phyloP scores from a whole-genome alignment of 345 rosid genomes.

The Barbarea vulgaris region DNA sequence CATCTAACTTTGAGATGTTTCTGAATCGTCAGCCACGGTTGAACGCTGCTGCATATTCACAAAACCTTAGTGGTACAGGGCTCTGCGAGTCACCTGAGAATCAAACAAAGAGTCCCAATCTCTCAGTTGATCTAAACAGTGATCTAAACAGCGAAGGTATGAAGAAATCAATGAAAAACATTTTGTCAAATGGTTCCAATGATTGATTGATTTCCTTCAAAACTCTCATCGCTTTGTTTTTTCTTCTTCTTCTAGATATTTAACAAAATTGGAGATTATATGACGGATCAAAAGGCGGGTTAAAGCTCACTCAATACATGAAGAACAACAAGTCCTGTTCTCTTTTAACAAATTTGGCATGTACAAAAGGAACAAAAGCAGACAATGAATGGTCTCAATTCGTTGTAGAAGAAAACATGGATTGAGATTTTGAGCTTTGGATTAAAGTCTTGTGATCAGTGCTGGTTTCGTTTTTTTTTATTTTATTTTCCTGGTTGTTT shows the following conservation, averaged over 20 bases:
- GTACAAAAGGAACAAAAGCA: slow-evolving; percentile 18
- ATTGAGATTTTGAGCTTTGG: slow-evolving; percentile 13
- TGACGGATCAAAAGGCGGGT: slow-evolving; percentile 4
- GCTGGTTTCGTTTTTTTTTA: neutral
- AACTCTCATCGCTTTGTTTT: neutral
- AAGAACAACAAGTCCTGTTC: neutral
- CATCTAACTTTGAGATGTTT: slow-evolving; percentile 60
- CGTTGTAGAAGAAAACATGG: slow-evolving; percentile 22
- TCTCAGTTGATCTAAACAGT: slow-evolving; percentile 62
- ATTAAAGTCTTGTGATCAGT: slow-evolving; percentile 20
- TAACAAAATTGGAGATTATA: slow-evolving; percentile 25
- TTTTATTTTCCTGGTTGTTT: neutral
- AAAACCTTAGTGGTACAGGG: slow-evolving; percentile 37
- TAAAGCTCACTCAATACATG: slow-evolving; percentile 15
- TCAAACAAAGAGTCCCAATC: slow-evolving; percentile 44
- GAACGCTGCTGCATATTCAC: slow-evolving; percentile 54
- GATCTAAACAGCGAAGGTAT: slow-evolving; percentile 68
- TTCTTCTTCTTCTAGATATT: slow-evolving; percentile 21
- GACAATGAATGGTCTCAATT: slow-evolving; percentile 17
- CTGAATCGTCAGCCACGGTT: slow-evolving; percentile 52
- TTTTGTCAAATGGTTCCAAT: neutral
- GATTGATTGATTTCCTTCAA: neutral
- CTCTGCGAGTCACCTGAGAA: slow-evolving; percentile 47
- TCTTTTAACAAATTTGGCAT: neutral
- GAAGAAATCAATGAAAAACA: neutral